Base-by-base conservation (phyloP, 2,329 filamentous ascomycete species). In the Fusarium solani-melongenae region DNA sequence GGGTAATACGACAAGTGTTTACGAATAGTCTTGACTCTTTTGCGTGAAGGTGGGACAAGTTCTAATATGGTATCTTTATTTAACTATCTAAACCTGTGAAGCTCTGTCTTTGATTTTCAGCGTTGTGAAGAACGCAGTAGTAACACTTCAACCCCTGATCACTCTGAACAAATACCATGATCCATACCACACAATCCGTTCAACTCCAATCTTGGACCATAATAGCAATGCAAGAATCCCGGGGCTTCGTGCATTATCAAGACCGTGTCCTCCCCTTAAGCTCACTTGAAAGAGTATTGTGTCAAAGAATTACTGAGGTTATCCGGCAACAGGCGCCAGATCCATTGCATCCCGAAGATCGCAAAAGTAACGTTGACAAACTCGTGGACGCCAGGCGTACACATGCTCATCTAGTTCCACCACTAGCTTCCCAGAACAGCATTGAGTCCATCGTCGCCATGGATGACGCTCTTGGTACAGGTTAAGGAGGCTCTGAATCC, bases 1-100 rank as follows among this genome's bases (percentile, higher is more conserved):
- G 34, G 81, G 82, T 83, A 81, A 81, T 79, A 74, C 64, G 68
- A 77, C 62, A 67, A 64, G 63, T 38, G 12, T 69, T 34, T 56
- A 67, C 67, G 60, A 57, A 67, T 66, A 20, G 22, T 49, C 29
- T 34, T 36, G 11, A 9, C 17, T 46, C 10, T 14, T 34, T 57
- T 49, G 7, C 12, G 38, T 41, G 36, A 39, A 56, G 29, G 22
- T 20, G 34, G 33, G 17, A 38, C 14, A 51, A 24, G 27, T 51
- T 51, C 17, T 31, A 51, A 51, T 29, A 27, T 31, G 17, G 24
- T 31, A 51, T 51, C 17, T 51, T 4, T 31, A 31, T 51, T 51
- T 11, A n/a, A 51, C 8, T 46, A 5, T 46, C 24, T 20, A 12
- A 20, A 17, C 24, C 1, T 11, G 7, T 51, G 6, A 20, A n/a